Conservation (phyloP, 371 early-diverging fungal species). For the Saksenaea oblongispora region DNA sequence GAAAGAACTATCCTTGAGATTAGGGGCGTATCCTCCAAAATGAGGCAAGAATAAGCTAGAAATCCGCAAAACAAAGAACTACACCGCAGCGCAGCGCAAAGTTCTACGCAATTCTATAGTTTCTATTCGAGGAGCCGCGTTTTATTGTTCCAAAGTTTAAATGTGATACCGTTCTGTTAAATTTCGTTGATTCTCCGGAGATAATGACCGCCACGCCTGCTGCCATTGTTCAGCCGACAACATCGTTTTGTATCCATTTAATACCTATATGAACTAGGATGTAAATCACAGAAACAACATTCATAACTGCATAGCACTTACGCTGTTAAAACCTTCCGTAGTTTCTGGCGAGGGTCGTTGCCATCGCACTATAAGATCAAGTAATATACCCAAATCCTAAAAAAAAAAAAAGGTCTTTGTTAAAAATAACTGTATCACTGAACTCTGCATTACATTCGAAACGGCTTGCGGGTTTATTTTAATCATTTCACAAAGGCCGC, state of each 20-base stretch:
- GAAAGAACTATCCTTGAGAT: too few relatives aligned
- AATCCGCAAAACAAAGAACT: too few relatives aligned
- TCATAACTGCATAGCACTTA: constrained; percentile 15
- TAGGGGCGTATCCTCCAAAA: too few relatives aligned
- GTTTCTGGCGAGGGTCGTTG: constrained; percentile 62
- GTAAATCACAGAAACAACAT: not conserved
- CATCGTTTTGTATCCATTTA: constrained; percentile 68
- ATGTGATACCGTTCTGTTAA: constrained; percentile 10
- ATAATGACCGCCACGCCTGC: constrained; percentile 36
- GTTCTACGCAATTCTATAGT: too few relatives aligned
- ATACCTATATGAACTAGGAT: constrained; percentile 34
- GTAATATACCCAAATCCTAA: constrained; percentile 66
- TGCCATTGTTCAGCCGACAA: constrained; percentile 65
- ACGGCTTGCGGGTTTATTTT: constrained; percentile 80
- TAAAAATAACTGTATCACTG: too few relatives aligned
- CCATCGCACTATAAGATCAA: constrained; percentile 72
- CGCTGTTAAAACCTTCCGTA: constrained; percentile 62
- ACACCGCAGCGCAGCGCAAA: too few relatives aligned
- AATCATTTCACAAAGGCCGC: constrained; percentile 84
- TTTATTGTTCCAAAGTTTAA: not conserved
- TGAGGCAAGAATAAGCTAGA: too few relatives aligned
- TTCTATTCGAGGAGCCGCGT: too few relatives aligned
- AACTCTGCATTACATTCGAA: constrained; percentile 40
- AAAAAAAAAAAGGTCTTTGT: not conserved
- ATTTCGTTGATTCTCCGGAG: constrained; percentile 8